phyloP scores from a whole-genome alignment of 1,139 yeast genomes.

The Sporopachydermia cereana region DNA sequence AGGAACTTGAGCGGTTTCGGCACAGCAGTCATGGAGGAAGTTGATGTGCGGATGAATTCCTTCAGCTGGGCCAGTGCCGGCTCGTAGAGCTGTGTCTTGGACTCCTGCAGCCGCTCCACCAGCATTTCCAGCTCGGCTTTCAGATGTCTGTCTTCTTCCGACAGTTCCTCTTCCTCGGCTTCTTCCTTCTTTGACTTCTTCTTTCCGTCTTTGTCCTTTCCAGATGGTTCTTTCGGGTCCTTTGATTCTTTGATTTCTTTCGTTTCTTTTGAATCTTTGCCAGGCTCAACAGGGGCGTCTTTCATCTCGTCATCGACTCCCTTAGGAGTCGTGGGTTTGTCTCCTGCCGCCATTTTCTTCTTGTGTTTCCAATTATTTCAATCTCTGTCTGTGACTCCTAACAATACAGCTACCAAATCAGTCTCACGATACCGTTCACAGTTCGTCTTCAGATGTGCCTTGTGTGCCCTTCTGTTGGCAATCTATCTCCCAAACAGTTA shows the following conservation, averaged over 20 bases:
- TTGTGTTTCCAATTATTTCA: background rate
- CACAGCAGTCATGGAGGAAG: constrained; percentile 98
- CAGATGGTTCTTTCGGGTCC: constrained; percentile 10
- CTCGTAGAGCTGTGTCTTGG: constrained; percentile 39
- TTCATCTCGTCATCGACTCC: background rate
- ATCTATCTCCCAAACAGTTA: no score
- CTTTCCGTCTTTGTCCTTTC: constrained; percentile 14
- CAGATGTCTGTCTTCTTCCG: constrained; percentile 87
- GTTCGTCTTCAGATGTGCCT: no score
- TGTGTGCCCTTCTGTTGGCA: no score
- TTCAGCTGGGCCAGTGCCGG: constrained; percentile 59
- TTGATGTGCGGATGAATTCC: constrained; percentile 75
- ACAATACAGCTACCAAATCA: no score
- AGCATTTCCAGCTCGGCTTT: constrained; percentile 80
- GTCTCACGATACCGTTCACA: no score
- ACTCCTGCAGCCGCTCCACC: constrained; percentile 58
- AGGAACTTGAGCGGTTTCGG: constrained; percentile 96
- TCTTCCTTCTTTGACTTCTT: constrained; percentile 24
- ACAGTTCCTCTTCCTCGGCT: constrained; percentile 61
- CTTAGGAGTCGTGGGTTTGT: background rate
- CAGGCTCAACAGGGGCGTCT: background rate
- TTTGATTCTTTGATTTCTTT: constrained; percentile 10
- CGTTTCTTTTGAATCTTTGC: background rate
- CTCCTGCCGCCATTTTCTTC: background rate
- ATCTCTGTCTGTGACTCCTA: background rate